Conservation (phyloP, 169 alveolate species). For the Theileria sp. region DNA sequence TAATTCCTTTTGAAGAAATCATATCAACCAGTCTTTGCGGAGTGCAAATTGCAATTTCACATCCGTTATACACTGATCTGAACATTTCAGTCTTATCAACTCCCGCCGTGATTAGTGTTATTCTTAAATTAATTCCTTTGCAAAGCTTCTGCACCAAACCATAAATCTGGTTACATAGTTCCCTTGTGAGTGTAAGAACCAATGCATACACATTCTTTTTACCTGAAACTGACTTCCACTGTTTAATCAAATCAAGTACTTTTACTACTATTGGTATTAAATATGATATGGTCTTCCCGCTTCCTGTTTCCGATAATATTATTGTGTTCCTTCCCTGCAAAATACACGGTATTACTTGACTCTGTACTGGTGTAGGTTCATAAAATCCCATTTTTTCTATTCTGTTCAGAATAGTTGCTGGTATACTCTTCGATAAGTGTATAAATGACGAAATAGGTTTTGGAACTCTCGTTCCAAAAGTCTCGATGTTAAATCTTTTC, state of each 20-base stretch:
- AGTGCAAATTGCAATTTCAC: constrained; percentile 32
- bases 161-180: constrained; percentile 32
- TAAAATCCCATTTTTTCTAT: constrained; percentile 62
- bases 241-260: constrained; percentile 28
- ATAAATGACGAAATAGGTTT: constrained; percentile 57
- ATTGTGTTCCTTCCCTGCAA: constrained; percentile 81
- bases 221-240: constrained; percentile 38
- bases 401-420: constrained; percentile 21
- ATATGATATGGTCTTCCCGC: constrained; percentile 88
- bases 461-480: constrained; percentile 61
- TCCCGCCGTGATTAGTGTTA: constrained; percentile 25
- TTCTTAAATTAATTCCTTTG: constrained; percentile 22
- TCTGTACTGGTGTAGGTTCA: constrained; percentile 84
- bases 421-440: constrained; percentile 18
- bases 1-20: constrained; percentile 8
- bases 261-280: constrained; percentile 76
- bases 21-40: constrained; percentile 27
- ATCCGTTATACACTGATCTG: constrained; percentile 21
- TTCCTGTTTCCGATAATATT: constrained; percentile 86
- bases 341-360: constrained; percentile 85
- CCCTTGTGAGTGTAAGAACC: constrained; percentile 42
- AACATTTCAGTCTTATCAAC: constrained; percentile 26
- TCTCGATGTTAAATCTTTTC: constrained; percentile 48
- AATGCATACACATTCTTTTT: constrained; percentile 33
- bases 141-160: constrained; percentile 23